phyloP scores from a whole-genome alignment of 345 rosid genomes.

The Linum trigynum region DNA sequence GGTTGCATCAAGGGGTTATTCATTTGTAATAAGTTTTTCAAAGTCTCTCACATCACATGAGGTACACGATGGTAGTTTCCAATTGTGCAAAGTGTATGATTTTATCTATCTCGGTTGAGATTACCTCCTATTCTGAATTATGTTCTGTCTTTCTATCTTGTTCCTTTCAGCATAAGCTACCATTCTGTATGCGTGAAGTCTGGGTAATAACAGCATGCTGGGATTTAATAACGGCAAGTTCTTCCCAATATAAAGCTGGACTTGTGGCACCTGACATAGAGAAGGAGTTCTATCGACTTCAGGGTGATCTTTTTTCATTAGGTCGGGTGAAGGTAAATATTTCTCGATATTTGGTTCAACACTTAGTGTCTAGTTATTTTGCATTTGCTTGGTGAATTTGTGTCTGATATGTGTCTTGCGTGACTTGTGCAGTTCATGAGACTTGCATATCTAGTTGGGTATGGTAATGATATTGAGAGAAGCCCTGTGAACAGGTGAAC shows the following conservation, averaged over 20 bases:
- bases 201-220: slow-evolving; percentile 92
- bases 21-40: slow-evolving; percentile 75
- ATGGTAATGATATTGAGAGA: slow-evolving; percentile 79
- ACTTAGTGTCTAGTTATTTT: not conserved
- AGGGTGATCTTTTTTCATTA: slow-evolving; percentile 89
- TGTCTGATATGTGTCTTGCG: not conserved
- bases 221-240: slow-evolving; percentile 58
- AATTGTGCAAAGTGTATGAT: not conserved
- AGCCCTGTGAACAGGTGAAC: slow-evolving; percentile 88
- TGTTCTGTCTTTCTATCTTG: slow-evolving; percentile 5
- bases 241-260: slow-evolving; percentile 61
- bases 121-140: not conserved
- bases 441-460: slow-evolving; percentile 86
- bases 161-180: slow-evolving; percentile 41
- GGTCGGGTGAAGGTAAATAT: slow-evolving; percentile 74
- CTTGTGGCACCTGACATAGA: slow-evolving; percentile 59
- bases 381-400: not conserved
- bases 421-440: slow-evolving; percentile 78
- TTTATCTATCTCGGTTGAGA: too few species aligned
- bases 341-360: slow-evolving; percentile 8
- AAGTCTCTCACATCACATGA: slow-evolving; percentile 60
- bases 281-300: slow-evolving; percentile 86
- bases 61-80: slow-evolving; percentile 33
- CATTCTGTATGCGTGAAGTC: slow-evolving; percentile 83
- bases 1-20: slow-evolving; percentile 85